Base-by-base conservation (phyloP, 2,329 filamentous ascomycete species). In the Cordyceps cateniannulata region DNA sequence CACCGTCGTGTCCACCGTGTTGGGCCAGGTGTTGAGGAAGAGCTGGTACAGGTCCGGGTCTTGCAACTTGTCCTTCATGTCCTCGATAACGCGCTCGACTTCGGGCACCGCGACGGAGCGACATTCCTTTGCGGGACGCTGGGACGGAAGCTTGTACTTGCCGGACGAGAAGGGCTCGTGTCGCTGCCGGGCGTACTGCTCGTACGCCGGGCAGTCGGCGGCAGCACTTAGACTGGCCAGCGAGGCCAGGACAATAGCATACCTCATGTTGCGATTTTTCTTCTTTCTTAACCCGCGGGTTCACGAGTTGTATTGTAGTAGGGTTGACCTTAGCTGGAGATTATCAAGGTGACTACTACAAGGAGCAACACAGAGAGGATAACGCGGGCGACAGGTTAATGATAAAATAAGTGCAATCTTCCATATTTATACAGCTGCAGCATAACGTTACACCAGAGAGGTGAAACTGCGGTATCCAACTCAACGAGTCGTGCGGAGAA, bases 121-220 rank as follows among this genome's bases (percentile, higher is more conserved):
- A 71, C 93, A 97, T 67, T 84, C 81, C 56, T 82, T 77, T 1
- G 81, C 81, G 0, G 93, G 93, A 29, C 93, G 84, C 77, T 96
- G 91, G 72, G 83, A 96, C 1, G 91, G 88, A 9, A 96, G 84
- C 61, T 84, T 78, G 70, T 95, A 83, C 8, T 84, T 85, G 14
- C 93, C 93, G n/a, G 82, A 75, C 65, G 90, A 96, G 67, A 86
- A 85, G 1, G 93, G 93, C 40, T 81, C 76, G 70, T 93, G 89
- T 22, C 64, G 65, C 12, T 71, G 52, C 25, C 67, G 68, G 22
- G 73, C 72, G 54, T 74, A 76, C 54, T 69, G 60, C 53, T 72
- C 70, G 61, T 72, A 76, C 47, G 69, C 68, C 27, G 73, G 74
- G 58, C 74, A 76, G 24, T 69, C 62, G 25, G 68, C 63, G 22